phyloP scores from a whole-genome alignment of 2,329 filamentous ascomycete genomes.

The Pseudocercospora pini-densiflorae region DNA sequence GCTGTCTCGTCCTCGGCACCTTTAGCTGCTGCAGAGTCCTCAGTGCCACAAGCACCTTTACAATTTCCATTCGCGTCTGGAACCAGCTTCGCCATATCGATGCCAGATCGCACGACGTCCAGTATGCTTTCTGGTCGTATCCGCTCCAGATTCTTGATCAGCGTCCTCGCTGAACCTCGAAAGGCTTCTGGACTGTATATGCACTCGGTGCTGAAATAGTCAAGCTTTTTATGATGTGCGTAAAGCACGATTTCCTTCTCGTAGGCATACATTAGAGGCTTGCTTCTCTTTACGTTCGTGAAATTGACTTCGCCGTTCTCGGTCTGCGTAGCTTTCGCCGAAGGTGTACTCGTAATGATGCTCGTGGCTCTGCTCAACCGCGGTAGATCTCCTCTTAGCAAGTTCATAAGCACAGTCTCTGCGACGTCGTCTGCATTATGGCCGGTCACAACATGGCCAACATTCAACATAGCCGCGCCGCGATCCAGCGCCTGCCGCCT shows the following conservation, averaged over 20 bases:
- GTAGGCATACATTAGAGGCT: slow-evolving; percentile 97
- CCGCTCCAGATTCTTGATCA: slow-evolving; percentile 95
- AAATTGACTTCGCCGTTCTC: slow-evolving; percentile 51
- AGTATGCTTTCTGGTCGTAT: slow-evolving; percentile 92
- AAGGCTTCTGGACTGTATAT: slow-evolving; percentile 98
- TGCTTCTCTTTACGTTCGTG: slow-evolving; percentile 91
- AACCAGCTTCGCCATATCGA: slow-evolving; percentile 93
- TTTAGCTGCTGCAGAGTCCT: slow-evolving; percentile 31
- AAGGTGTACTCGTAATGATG: slow-evolving; percentile 73
- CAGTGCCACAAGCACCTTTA: slow-evolving; percentile 51
- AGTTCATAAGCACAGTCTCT: slow-evolving; percentile 97
- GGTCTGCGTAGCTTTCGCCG: slow-evolving; percentile 26
- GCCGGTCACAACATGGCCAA: slow-evolving; percentile 93
- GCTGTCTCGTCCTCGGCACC: slow-evolving; percentile 60
- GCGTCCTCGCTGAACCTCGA: slow-evolving; percentile 82
- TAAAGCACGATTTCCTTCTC: slow-evolving; percentile 99
- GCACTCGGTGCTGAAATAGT: slow-evolving; percentile 98
- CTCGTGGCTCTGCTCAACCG: slow-evolving; percentile 85
- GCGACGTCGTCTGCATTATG: slow-evolving; percentile 98
- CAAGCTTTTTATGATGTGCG: slow-evolving; percentile 92
- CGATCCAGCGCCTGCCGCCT: slow-evolving; percentile 90
- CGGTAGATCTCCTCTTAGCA: slow-evolving; percentile 86
- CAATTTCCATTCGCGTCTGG: slow-evolving; percentile 58
- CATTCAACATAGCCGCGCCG: slow-evolving; percentile 82
- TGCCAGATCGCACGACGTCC: slow-evolving; percentile 91